Evolutionary conservation across 768 basidiomycete species (phyloP).

Genomic region (Imleria badia): DNA sequence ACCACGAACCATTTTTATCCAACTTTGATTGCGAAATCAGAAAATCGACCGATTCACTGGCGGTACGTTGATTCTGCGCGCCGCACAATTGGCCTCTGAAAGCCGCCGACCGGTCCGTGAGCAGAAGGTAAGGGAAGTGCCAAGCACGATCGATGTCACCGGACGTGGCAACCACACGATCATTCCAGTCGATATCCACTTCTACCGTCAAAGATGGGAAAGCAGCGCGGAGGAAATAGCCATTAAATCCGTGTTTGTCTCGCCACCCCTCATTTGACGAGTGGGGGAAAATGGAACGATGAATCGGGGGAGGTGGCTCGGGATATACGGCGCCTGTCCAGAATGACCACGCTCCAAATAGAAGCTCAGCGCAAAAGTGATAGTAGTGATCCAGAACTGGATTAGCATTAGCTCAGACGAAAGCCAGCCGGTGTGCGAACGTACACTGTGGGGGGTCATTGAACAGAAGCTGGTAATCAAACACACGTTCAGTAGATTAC

Average conservation of each 20-base stretch:
- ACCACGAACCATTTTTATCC: conserved; percentile 55
- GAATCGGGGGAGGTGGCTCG: conserved; percentile 50
- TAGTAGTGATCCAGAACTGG: conserved; percentile 80
- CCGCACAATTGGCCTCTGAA: conserved; percentile 68
- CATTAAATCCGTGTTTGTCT: conserved; percentile 76
- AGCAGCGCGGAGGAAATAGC: conserved; percentile 70
- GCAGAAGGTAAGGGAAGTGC: conserved; percentile 67
- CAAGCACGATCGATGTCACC: conserved; percentile 46
- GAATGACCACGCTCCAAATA: conserved; percentile 74
- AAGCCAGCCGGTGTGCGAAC: conserved; percentile 5
- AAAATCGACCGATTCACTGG: conserved; percentile 62
- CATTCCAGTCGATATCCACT: conserved; percentile 67
- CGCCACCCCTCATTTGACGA: conserved; percentile 61
- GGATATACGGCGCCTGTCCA: conserved; percentile 54
- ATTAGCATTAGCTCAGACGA: not conserved
- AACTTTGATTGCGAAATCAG: conserved; percentile 42
- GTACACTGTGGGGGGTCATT: conserved; percentile 68
- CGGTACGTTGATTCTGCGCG: conserved; percentile 65
- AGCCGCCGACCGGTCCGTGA: conserved; percentile 76
- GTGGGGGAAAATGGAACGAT: conserved; percentile 73
- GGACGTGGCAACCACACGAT: conserved; percentile 45
- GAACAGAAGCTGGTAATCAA: conserved; percentile 44
- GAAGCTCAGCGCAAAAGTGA: conserved; percentile 81
- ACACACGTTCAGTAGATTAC: conserved; percentile 3
- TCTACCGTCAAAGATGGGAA: conserved; percentile 74